Evolutionary conservation across 1,139 yeast genomes (phyloP).

Genomic region (Blastobotrys serpentis): DNA sequence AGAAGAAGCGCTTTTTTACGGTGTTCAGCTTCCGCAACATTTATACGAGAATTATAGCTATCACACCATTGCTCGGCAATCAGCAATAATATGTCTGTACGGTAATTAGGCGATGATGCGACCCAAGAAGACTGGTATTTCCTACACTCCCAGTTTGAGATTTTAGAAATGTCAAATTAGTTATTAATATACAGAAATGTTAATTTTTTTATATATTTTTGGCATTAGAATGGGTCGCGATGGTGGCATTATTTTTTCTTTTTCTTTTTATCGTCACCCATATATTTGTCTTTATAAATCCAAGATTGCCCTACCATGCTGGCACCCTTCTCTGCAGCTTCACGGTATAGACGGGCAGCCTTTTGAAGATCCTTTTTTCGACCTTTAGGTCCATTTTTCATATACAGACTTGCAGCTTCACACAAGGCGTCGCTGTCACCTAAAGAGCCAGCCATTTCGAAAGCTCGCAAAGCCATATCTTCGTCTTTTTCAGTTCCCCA

Average conservation of each 20-base stretch:
- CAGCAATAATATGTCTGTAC: conserved; percentile 1
- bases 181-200: neutral
- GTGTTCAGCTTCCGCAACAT: neutral
- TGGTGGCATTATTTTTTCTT: conserved; percentile 19
- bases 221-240: too few relatives aligned
- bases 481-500: conserved; percentile 61
- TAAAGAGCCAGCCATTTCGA: conserved; percentile 65
- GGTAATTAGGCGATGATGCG: neutral
- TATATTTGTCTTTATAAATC: conserved; percentile 74
- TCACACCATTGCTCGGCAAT: neutral
- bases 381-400: conserved; percentile 52
- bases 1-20: neutral
- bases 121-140: too few relatives aligned
- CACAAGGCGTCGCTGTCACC: conserved; percentile 72
- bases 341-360: conserved; percentile 72
- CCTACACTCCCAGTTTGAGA: too few relatives aligned
- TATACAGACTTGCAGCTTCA: conserved; percentile 70
- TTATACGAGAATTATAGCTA: neutral
- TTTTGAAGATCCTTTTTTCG: conserved; percentile 57
- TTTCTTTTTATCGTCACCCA: conserved; percentile 33
- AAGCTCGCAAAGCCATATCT: conserved; percentile 54
- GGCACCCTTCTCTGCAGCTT: conserved; percentile 65
- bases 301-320: conserved; percentile 70
- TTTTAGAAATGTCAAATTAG: neutral
- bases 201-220: too few relatives aligned